phyloP scores from a whole-genome alignment of 2,329 filamentous ascomycete genomes.

The Pseudogymnoascus verrucosus region DNA sequence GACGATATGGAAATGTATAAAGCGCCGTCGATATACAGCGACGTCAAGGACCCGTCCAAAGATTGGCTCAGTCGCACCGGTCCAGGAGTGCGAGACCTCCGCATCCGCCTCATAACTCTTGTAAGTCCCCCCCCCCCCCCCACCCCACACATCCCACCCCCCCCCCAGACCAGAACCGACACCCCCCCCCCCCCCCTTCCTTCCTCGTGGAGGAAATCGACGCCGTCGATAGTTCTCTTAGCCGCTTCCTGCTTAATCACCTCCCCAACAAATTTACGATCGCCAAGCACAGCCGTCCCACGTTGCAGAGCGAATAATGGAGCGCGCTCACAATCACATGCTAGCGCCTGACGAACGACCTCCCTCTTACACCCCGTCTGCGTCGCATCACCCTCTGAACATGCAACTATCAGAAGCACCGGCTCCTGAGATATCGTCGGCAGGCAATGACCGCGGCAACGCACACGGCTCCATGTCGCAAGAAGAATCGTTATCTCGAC shows the following conservation, averaged over 20 bases:
- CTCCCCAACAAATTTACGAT: not conserved
- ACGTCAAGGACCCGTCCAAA: too few species aligned
- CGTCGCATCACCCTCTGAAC: not conserved
- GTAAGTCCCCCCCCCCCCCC: too few species aligned
- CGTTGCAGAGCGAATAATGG: not conserved
- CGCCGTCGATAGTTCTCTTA: not conserved
- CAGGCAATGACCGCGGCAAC: conserved; percentile 1
- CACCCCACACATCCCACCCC: too few species aligned
- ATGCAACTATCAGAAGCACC: not conserved
- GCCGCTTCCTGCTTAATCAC: not conserved
- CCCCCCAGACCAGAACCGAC: too few species aligned
- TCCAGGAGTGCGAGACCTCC: too few species aligned
- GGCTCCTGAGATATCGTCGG: not conserved
- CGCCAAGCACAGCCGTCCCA: not conserved
- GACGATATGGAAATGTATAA: too few species aligned
- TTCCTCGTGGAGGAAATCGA: not conserved
- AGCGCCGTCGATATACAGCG: too few species aligned
- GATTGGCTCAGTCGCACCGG: too few species aligned
- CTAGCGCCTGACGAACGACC: not conserved
- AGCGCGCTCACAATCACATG: not conserved
- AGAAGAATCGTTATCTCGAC: not conserved
- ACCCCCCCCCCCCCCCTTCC: too few species aligned
- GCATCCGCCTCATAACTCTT: too few species aligned
- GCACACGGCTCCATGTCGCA: conserved; percentile 1
- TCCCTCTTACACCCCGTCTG: not conserved